phyloP scores from a whole-genome alignment of 345 rosid species.

The Ceriops zippeliana region DNA sequence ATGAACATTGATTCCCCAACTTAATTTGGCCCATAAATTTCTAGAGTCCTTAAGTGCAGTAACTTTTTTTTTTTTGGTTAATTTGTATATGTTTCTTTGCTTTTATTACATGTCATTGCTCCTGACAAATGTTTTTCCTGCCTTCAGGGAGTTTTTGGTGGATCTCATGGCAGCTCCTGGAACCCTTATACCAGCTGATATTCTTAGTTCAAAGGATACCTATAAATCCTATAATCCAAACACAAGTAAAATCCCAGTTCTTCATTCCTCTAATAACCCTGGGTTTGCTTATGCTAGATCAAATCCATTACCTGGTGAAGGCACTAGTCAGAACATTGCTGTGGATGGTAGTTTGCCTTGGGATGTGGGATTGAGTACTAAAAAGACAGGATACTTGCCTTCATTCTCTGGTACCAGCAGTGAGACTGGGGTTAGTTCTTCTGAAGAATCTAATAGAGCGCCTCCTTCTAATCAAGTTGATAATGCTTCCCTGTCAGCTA shows the following conservation, averaged over 20 bases:
- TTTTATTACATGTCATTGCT: slow-evolving; percentile 5
- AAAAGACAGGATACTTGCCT: slow-evolving; percentile 32
- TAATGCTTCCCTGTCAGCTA: slow-evolving; percentile 41
- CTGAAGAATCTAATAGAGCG: slow-evolving; percentile 41
- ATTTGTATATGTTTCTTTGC: background rate
- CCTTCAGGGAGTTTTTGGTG: slow-evolving; percentile 92
- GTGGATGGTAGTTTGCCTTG: slow-evolving; percentile 29
- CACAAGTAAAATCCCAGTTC: slow-evolving; percentile 41
- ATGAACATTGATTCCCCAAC: too few species aligned
- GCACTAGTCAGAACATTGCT: slow-evolving; percentile 53
- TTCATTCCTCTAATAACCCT: slow-evolving; percentile 41
- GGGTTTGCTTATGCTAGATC: slow-evolving; percentile 35
- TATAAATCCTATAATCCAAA: slow-evolving; percentile 46
- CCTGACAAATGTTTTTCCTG: slow-evolving; percentile 30
- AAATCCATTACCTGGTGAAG: slow-evolving; percentile 60
- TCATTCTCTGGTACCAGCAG: slow-evolving; percentile 31
- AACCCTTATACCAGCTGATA: slow-evolving; percentile 94
- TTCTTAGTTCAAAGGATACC: slow-evolving; percentile 57
- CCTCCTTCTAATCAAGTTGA: slow-evolving; percentile 46
- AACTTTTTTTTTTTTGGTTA: background rate
- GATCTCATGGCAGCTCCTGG: slow-evolving; percentile 99
- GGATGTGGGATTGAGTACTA: slow-evolving; percentile 39
- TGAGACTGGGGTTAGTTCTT: slow-evolving; percentile 51
- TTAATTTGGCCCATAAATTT: too few species aligned
- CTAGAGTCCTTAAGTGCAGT: too few species aligned